Evolutionary conservation across 306 rosid genomes (phyloP), one percentile per base, ranked within the genome.

Genomic region (Cyclanthera cordifolia): DNA sequence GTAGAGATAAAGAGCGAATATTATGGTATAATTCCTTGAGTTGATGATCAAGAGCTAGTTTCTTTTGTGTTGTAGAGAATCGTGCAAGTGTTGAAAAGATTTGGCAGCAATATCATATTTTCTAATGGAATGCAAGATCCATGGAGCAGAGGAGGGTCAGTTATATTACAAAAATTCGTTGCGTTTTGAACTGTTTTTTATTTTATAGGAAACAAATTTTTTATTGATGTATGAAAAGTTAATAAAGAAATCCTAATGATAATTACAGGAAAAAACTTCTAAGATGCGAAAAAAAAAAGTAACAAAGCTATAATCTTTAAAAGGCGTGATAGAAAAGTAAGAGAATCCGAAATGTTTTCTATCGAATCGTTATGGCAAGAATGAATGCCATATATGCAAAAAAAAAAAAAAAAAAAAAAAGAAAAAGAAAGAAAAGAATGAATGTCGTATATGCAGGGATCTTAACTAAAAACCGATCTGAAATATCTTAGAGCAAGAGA

Each of bases 71-170:
- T 68, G 72, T 58, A 68, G 72, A 48, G 39, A 46, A 46, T 68
- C 28, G 54, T 49, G 72, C 47, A 27, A 48, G 56, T 68, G 55
- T 17, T 68, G 25, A 49, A 48, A 32, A 68, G 45, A 68, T 68
- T 68, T 50, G 72, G 72, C 56, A 68, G 72, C 72, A 68, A 68
- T 12, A 49, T 68, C 56, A 68, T 68, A 24, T 68, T 68, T 27
- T 68, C 72, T 16, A 68, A 68, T 48, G 72, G 72, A 21, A 46
- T 68, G 55, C 41, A 48, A 30, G 72, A 68, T 49, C 72, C 72
- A 20, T 68, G 56, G 55, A 68, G 72, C 56, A 46, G 56, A 24
- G 72, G 72, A 46, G 72, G 72, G 72, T 68, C 54, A 66, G 71
- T 66, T 66, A 4, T 65, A 21, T 3, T 25, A 32, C 23, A 21